Evolutionary conservation across 1,139 yeast species (phyloP).

Genomic region (Candida smagusa): DNA sequence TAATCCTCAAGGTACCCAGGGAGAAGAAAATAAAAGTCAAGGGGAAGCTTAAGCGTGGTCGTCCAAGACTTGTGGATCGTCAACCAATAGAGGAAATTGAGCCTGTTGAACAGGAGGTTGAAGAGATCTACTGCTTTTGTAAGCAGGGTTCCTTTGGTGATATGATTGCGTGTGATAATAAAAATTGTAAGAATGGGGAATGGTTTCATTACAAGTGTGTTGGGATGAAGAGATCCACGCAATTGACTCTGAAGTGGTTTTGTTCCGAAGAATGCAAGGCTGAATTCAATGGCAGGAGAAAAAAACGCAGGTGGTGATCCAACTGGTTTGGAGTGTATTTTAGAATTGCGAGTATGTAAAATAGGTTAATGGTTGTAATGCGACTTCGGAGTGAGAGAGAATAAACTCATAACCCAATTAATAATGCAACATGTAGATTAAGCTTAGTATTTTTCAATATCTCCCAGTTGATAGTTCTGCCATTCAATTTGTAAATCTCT

Average conservation of each 20-base stretch:
- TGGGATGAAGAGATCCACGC: slow-evolving; percentile 28
- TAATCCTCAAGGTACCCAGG: slow-evolving; percentile 27
- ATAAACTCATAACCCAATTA: too few species aligned
- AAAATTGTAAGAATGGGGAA: slow-evolving; percentile 43
- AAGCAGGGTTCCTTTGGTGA: slow-evolving; percentile 44
- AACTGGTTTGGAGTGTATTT: too few species aligned
- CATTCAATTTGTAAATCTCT: too few species aligned
- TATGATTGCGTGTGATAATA: slow-evolving; percentile 49
- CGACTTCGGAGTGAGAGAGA: too few species aligned
- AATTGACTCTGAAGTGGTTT: slow-evolving; percentile 37
- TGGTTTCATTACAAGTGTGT: slow-evolving; percentile 53
- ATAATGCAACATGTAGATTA: too few species aligned
- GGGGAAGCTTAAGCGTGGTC: background rate
- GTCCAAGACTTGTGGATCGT: too few species aligned
- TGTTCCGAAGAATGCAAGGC: slow-evolving; percentile 36
- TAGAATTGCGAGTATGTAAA: too few species aligned
- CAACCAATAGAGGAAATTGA: background rate
- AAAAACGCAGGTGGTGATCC: slow-evolving; percentile 12
- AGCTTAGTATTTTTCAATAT: too few species aligned
- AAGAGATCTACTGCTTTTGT: slow-evolving; percentile 40
- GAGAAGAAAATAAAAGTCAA: background rate
- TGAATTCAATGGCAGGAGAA: slow-evolving; percentile 10
- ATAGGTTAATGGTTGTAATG: too few species aligned
- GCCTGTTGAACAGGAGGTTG: slow-evolving; percentile 8
- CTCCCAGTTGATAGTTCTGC: too few species aligned